Evolutionary conservation across 169 alveolate species (phyloP).

Genomic region (Plasmodium malariae): DNA sequence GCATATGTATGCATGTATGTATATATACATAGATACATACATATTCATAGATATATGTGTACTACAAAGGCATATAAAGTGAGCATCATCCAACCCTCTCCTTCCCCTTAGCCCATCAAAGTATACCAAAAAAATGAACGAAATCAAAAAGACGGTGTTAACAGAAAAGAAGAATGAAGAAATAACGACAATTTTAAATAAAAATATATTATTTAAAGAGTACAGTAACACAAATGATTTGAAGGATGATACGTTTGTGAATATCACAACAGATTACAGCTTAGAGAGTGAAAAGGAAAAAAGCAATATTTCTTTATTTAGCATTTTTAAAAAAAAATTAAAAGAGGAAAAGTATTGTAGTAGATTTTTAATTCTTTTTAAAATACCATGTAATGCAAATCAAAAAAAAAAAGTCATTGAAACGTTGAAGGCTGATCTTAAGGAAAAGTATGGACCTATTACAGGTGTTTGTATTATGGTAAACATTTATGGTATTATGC

Average conservation of each 20-base stretch:
- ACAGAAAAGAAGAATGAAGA: conserved; percentile 40
- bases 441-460: conserved; percentile 18
- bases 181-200: conserved; percentile 11
- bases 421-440: background rate
- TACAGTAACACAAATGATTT: conserved; percentile 29
- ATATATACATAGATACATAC: background rate
- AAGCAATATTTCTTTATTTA: conserved; percentile 46
- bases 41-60: no score
- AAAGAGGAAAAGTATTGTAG: conserved; percentile 41
- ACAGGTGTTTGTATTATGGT: conserved; percentile 46
- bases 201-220: conserved; percentile 54
- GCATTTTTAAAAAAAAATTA: conserved; percentile 54
- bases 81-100: no score
- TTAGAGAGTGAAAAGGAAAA: conserved; percentile 69
- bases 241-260: conserved; percentile 44
- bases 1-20: background rate
- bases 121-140: conserved; percentile 13
- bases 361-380: conserved; percentile 32
- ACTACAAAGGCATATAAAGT: no score
- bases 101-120: background rate
- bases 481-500: conserved; percentile 18
- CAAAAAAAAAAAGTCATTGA: conserved; percentile 13
- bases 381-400: conserved; percentile 27
- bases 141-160: conserved; percentile 2
- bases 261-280: conserved; percentile 41